These are phyloP conservation scores for Roridomyces roridus DNA, from an alignment of 768 basidiomycete species.

Conservation along the genomic window DNA sequence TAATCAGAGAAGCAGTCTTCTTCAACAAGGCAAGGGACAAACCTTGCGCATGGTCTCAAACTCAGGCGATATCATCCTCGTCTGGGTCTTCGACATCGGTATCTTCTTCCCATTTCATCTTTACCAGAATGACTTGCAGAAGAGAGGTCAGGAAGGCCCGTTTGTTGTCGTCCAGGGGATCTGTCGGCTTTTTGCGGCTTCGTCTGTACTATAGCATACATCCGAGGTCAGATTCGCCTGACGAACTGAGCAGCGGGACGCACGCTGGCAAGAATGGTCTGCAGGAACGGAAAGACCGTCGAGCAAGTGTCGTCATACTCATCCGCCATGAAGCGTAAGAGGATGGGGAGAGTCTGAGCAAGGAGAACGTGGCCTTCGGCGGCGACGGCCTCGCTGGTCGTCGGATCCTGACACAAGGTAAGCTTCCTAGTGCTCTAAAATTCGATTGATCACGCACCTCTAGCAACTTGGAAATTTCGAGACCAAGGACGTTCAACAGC, in stretches of 20 bases:
- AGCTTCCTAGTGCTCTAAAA: not conserved
- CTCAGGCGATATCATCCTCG: conserved; percentile 82
- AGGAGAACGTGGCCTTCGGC: conserved; percentile 70
- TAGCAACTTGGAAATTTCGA: conserved; percentile 82
- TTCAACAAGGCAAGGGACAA: conserved; percentile 21
- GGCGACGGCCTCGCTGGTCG: conserved; percentile 61
- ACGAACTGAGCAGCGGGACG: conserved; percentile 35
- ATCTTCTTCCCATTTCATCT: conserved; percentile 90
- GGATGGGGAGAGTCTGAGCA: conserved; percentile 73
- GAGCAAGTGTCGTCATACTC: conserved; percentile 88
- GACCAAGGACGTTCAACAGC: conserved; percentile 79
- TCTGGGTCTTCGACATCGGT: conserved; percentile 84
- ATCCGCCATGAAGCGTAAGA: conserved; percentile 90
- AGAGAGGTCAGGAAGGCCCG: conserved; percentile 80
- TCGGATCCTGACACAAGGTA: conserved; percentile 53
- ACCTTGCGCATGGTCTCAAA: conserved; percentile 91
- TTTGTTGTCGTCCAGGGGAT: conserved; percentile 67
- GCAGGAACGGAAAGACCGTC: conserved; percentile 83
- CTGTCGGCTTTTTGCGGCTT: conserved; percentile 62
- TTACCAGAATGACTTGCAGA: conserved; percentile 78
- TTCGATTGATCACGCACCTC: conserved; percentile 58
- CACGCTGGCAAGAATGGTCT: conserved; percentile 76
- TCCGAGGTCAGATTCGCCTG: not conserved
- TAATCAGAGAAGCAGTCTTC: too few relatives aligned
- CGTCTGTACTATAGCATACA: conserved; percentile 77